phyloP scores from a whole-genome alignment of 2,329 filamentous ascomycete genomes.

The Botrytis porri region DNA sequence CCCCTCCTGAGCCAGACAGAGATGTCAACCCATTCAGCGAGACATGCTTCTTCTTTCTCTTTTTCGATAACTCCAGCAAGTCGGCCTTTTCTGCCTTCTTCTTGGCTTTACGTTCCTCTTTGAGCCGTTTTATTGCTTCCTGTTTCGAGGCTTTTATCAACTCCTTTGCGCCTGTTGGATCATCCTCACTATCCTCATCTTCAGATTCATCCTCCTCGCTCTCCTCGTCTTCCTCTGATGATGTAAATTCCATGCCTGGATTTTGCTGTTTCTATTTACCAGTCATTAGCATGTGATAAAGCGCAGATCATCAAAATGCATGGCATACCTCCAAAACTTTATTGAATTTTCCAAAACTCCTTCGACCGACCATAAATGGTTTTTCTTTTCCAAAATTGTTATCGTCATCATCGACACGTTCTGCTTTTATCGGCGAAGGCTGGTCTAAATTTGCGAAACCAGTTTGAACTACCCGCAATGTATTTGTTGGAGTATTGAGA shows the following conservation, averaged over 20 bases:
- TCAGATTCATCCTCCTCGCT: constrained; percentile 31
- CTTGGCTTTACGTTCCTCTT: constrained; percentile 46
- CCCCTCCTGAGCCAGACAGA: constrained; percentile 50
- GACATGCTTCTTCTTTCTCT: constrained; percentile 62
- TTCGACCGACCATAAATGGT: constrained; percentile 41
- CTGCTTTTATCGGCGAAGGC: constrained; percentile 24
- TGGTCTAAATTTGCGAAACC: constrained; percentile 53
- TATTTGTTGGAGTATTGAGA: constrained; percentile 34
- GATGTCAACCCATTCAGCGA: constrained; percentile 60
- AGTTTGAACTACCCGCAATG: constrained; percentile 58
- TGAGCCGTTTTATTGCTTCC: constrained; percentile 43
- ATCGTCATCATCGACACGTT: constrained; percentile 32
- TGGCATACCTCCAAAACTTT: constrained; percentile 38
- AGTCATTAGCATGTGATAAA: constrained; percentile 20
- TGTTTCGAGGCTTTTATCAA: constrained; percentile 46
- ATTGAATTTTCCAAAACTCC: constrained; percentile 51
- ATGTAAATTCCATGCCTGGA: constrained; percentile 37
- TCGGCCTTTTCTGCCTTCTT: constrained; percentile 49
- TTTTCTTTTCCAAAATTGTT: constrained; percentile 34
- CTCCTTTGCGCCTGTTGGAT: constrained; percentile 44
- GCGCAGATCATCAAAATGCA: background rate
- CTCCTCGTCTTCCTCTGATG: constrained; percentile 37
- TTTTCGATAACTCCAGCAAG: constrained; percentile 52
- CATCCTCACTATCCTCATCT: constrained; percentile 33
- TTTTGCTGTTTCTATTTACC: constrained; percentile 41